Base-by-base conservation (phyloP, 2,329 filamentous ascomycete genomes). In the Coniochaeta pulveracea region DNA sequence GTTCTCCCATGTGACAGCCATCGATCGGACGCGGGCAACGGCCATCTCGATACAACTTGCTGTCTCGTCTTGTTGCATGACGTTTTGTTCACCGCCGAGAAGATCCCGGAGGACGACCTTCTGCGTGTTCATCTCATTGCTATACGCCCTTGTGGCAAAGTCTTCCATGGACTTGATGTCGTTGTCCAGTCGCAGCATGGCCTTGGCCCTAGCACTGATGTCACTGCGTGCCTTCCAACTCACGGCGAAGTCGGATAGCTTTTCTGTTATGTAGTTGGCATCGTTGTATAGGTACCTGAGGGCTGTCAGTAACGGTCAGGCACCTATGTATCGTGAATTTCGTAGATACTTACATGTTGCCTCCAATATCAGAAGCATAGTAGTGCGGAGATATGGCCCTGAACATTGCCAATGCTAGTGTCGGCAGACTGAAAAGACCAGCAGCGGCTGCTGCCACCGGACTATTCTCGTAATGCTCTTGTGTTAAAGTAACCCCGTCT, bases 391-490 rank as follows among this genome's bases (percentile, higher is more conserved):
- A 80, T 3, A 85, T 74, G 4, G 83, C 82, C 32, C 84, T 68
- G 52, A 86, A 91, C 57, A 88, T 73, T n/a, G 82, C 81, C 26
- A 91, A 60, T 2, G 78, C 67, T 12, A 85, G 69, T 1, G 76
- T 80, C 2, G 84, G 83, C 4, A 91, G 57, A 22, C 67, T 69
- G 47, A 85, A 85, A 0, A 91, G 61, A 0, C 77, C 81, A 6
- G 71, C 62, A 1, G 78, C 80, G 4, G 80, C 80, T 10, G 78
- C 63, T 1, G 76, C 69, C 33, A 89, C 74, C 0, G 78, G 69
- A 9, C 70, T 66, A 19, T 57, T 57, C 18, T 67, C 60, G 23
- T 57, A 58, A 22, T 47, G 58, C 34, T 39, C 55, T 25, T 64
- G 49, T 16, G 73, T 72, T 29, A 89, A 58, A 1, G 61, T 64